These are phyloP conservation scores for Botrytis aclada DNA, from an alignment of 2,329 filamentous ascomycete genomes.

Conservation along the genomic window DNA sequence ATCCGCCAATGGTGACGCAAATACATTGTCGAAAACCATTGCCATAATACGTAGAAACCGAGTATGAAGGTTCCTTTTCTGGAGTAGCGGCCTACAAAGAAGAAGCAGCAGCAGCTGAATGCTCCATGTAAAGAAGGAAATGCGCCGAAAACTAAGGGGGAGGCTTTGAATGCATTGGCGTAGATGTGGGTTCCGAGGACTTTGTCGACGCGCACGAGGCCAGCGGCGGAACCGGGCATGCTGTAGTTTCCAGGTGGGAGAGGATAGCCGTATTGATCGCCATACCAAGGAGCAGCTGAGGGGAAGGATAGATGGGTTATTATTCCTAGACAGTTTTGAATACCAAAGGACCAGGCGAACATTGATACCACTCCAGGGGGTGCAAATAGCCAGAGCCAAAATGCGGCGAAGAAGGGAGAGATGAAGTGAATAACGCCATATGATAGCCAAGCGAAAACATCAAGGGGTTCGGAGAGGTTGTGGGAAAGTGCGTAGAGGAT, in stretches of 20 bases:
- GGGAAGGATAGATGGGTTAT: slow-evolving; percentile 85
- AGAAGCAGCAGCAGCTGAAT: slow-evolving; percentile 90
- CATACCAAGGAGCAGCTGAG: slow-evolving; percentile 93
- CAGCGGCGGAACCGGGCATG: slow-evolving; percentile 83
- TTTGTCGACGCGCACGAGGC: slow-evolving; percentile 80
- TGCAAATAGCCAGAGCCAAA: slow-evolving; percentile 80
- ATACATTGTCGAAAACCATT: slow-evolving; percentile 98
- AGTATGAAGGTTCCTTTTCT: slow-evolving; percentile 68
- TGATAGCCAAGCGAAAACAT: slow-evolving; percentile 65
- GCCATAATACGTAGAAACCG: slow-evolving; percentile 72
- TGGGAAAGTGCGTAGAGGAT: slow-evolving; percentile 86
- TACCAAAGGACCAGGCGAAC: slow-evolving; percentile 83
- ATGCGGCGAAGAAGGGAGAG: slow-evolving; percentile 73
- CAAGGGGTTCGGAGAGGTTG: slow-evolving; percentile 41
- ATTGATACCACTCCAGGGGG: slow-evolving; percentile 79
- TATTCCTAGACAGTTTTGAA: slow-evolving; percentile 85
- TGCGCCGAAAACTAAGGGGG: slow-evolving; percentile 86
- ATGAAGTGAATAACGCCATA: slow-evolving; percentile 90
- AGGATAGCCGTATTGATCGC: slow-evolving; percentile 72
- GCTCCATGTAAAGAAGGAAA: slow-evolving; percentile 92
- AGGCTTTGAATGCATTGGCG: slow-evolving; percentile 84
- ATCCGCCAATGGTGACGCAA: slow-evolving; percentile 93
- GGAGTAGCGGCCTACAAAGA: slow-evolving; percentile 52
- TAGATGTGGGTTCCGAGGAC: slow-evolving; percentile 87
- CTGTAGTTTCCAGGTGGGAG: slow-evolving; percentile 87